A percentile compares a stretch with the other conserved stretches of the same genome.
phyloP scores from a whole-genome alignment of 129 eudicot genomes.

The Flaveria trinervia region DNA sequence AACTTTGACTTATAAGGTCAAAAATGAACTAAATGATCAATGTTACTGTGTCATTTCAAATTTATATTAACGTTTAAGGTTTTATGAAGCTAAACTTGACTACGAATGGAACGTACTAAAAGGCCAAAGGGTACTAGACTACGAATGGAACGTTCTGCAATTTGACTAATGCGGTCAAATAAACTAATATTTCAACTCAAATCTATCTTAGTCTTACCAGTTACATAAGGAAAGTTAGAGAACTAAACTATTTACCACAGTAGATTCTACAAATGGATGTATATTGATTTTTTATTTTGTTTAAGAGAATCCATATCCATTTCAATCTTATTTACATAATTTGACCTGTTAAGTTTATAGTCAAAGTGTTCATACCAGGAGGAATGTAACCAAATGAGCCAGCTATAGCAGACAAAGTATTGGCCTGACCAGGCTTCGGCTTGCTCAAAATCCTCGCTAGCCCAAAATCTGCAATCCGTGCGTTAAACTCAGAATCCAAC shows the following conservation, averaged over 20 bases:
- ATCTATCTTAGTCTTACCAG: not conserved
- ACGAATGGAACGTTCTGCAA: not conserved
- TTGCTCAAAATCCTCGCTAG: constrained; percentile 63
- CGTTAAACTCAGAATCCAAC: constrained; percentile 66
- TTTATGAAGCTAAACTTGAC: constrained; percentile 5
- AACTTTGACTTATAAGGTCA: constrained; percentile 18
- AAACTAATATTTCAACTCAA: not conserved
- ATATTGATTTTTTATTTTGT: not conserved
- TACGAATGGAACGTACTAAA: not conserved
- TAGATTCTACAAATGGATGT: not conserved
- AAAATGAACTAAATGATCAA: not conserved
- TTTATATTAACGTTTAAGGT: not conserved
- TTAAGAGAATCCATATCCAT: not conserved
- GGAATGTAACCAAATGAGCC: constrained; percentile 89
- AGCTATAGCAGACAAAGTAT: constrained; percentile 71
- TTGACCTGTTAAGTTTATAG: constrained; percentile 10
- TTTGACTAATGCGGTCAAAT: not conserved
- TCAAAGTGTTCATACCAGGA: constrained; percentile 60
- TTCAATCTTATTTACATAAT: not conserved
- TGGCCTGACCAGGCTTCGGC: constrained; percentile 52
- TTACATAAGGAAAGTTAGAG: not conserved
- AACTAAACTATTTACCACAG: not conserved
- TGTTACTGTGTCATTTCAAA: not conserved
- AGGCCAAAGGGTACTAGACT: not conserved
- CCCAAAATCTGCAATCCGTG: constrained; percentile 77